phyloP scores from a whole-genome alignment of 306 rosid species.

The Amphicarpaea edgeworthii region DNA sequence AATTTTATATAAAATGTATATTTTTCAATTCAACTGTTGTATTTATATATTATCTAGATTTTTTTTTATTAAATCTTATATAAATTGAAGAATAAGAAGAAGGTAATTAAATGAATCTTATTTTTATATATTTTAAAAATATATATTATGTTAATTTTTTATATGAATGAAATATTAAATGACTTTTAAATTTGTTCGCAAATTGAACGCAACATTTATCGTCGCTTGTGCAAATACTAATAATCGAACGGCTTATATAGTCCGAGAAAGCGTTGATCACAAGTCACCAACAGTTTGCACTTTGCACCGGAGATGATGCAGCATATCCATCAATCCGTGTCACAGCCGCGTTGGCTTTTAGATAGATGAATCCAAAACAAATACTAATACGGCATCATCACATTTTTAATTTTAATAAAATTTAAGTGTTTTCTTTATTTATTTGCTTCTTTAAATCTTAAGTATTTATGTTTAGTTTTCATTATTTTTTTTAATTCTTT shows the following conservation, averaged over 20 bases:
- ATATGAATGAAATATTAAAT: too few species aligned
- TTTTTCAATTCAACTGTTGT: too few species aligned
- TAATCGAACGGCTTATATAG: neutral
- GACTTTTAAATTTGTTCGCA: too few species aligned
- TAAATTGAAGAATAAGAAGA: neutral
- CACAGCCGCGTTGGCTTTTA: conserved; percentile 11
- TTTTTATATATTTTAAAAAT: too few species aligned
- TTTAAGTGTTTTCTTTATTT: neutral
- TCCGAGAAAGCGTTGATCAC: neutral
- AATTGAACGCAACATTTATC: neutral
- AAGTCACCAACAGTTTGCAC: conserved; percentile 17
- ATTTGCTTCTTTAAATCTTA: neutral
- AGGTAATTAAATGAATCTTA: too few species aligned
- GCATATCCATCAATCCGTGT: conserved; percentile 29
- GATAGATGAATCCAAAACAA: conserved; percentile 1
- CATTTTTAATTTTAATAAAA: neutral
- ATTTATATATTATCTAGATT: too few species aligned
- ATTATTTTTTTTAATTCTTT: neutral
- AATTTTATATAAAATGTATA: too few species aligned
- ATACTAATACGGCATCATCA: neutral
- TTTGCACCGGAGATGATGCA: conserved; percentile 11
- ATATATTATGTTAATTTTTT: too few species aligned
- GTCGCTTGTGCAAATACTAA: too few species aligned
- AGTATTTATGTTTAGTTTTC: neutral
- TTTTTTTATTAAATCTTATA: too few species aligned